Conservation (phyloP, 768 basidiomycete species). For the Agaricus subrufescens region DNA sequence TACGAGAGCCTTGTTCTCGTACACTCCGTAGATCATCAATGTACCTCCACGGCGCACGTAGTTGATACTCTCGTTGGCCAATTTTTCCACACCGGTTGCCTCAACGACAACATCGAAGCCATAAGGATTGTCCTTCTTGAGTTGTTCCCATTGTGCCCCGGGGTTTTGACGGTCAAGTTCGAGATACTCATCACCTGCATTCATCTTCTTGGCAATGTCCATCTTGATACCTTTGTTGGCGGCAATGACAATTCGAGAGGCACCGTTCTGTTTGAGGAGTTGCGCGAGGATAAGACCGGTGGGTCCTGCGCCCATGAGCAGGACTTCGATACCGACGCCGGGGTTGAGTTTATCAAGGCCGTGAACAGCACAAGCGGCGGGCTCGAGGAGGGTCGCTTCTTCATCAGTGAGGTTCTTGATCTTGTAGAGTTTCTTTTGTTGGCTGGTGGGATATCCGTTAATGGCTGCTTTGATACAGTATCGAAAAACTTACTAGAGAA, state of each 20-base stretch:
- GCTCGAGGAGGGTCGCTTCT: slow-evolving; percentile 85
- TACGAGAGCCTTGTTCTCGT: slow-evolving; percentile 79
- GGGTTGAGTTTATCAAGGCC: slow-evolving; percentile 85
- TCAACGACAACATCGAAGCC: slow-evolving; percentile 84
- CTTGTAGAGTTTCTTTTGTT: slow-evolving; percentile 76
- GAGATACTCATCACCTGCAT: slow-evolving; percentile 81
- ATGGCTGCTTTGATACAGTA: neutral
- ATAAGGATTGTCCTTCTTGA: slow-evolving; percentile 78
- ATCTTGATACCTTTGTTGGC: slow-evolving; percentile 91
- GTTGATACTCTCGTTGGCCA: slow-evolving; percentile 87
- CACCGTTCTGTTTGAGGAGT: slow-evolving; percentile 83
- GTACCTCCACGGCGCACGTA: slow-evolving; percentile 85
- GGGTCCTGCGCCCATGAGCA: slow-evolving; percentile 87
- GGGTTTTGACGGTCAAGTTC: slow-evolving; percentile 78
- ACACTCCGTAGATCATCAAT: slow-evolving; percentile 87
- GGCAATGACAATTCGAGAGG: slow-evolving; percentile 74
- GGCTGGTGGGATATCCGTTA: slow-evolving; percentile 15
- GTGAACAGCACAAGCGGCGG: slow-evolving; percentile 88
- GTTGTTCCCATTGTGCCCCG: slow-evolving; percentile 71
- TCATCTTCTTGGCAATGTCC: slow-evolving; percentile 75
- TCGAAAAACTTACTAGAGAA: slow-evolving; percentile 59
- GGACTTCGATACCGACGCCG: slow-evolving; percentile 78
- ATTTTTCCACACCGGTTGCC: slow-evolving; percentile 70
- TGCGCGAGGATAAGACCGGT: slow-evolving; percentile 89
- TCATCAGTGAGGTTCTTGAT: slow-evolving; percentile 84